Evolutionary conservation across 345 rosid genomes (phyloP).

Genomic region (Melastoma malabathricum): DNA sequence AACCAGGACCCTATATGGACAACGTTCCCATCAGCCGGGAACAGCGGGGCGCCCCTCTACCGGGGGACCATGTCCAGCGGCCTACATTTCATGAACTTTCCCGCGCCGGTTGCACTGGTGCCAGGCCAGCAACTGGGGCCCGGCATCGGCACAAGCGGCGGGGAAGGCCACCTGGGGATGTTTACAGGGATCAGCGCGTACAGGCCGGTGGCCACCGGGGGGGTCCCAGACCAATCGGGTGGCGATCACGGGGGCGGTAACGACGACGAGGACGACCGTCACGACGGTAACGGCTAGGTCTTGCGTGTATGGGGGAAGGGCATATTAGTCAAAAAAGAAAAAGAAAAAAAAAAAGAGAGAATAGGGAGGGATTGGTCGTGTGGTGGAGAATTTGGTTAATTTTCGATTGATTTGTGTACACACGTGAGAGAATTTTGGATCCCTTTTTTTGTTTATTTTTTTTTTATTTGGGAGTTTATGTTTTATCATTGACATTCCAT

Average conservation of each 20-base stretch:
- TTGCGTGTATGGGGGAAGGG: conserved; percentile 6
- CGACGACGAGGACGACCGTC: conserved; percentile 43
- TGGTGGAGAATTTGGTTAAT: conserved; percentile 3
- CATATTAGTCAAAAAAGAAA: conserved; percentile 1
- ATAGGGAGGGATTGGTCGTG: conserved; percentile 12
- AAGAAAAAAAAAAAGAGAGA: conserved; percentile 12
- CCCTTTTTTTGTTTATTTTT: not conserved
- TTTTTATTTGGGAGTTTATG: not conserved
- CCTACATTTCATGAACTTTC: conserved; percentile 89
- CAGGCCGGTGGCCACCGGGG: conserved; percentile 24
- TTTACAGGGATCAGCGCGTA: conserved; percentile 60
- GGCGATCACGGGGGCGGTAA: conserved; percentile 46
- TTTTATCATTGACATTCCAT: not conserved
- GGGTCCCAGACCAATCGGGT: conserved; percentile 52
- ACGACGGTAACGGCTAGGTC: conserved; percentile 48
- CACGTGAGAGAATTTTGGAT: conserved; percentile 26
- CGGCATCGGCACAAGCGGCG: conserved; percentile 19
- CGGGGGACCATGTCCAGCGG: conserved; percentile 72
- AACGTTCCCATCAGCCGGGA: conserved; percentile 59
- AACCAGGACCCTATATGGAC: conserved; percentile 87
- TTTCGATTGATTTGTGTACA: conserved; percentile 10
- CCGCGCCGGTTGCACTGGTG: conserved; percentile 68
- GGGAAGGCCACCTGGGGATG: conserved; percentile 55
- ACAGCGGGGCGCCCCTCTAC: conserved; percentile 48
- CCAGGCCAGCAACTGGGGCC: conserved; percentile 69